Conservation (phyloP, 345 rosid species). For the Syzygium oleosum region DNA sequence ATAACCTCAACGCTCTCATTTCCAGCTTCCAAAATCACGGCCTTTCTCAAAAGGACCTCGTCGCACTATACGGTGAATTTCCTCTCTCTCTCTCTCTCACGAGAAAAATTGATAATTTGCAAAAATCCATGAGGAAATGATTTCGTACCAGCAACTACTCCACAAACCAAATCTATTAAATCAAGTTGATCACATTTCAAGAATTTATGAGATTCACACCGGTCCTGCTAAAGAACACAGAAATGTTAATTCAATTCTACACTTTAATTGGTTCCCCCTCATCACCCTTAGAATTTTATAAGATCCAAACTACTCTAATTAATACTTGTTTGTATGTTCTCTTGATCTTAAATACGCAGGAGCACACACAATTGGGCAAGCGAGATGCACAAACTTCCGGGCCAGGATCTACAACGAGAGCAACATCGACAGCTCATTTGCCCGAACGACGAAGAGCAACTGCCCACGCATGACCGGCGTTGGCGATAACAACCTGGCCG, state of each 20-base stretch:
- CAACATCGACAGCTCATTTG: slow-evolving; percentile 34
- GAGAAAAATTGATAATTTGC: neutral
- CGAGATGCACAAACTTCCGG: slow-evolving; percentile 34
- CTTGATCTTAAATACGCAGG: neutral
- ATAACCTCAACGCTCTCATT: slow-evolving; percentile 47
- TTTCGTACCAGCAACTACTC: neutral
- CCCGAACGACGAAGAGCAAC: slow-evolving; percentile 19
- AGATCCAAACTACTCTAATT: neutral
- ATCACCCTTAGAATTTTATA: neutral
- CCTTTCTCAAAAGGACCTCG: slow-evolving; percentile 68
- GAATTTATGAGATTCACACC: neutral
- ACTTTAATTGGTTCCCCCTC: neutral
- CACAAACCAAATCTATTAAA: neutral
- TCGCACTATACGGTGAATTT: slow-evolving; percentile 63
- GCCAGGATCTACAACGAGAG: slow-evolving; percentile 39
- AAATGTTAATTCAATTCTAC: neutral
- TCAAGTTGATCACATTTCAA: neutral
- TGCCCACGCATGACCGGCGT: slow-evolving; percentile 19
- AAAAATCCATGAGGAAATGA: neutral
- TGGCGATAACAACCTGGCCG: slow-evolving; percentile 23
- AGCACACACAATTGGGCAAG: slow-evolving; percentile 51
- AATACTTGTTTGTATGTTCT: neutral
- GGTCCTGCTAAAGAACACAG: neutral
- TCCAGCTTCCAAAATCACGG: slow-evolving; percentile 54
- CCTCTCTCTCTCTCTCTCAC: neutral